phyloP scores from a whole-genome alignment of 331 rosid genomes.

The Stylosanthes scabra region DNA sequence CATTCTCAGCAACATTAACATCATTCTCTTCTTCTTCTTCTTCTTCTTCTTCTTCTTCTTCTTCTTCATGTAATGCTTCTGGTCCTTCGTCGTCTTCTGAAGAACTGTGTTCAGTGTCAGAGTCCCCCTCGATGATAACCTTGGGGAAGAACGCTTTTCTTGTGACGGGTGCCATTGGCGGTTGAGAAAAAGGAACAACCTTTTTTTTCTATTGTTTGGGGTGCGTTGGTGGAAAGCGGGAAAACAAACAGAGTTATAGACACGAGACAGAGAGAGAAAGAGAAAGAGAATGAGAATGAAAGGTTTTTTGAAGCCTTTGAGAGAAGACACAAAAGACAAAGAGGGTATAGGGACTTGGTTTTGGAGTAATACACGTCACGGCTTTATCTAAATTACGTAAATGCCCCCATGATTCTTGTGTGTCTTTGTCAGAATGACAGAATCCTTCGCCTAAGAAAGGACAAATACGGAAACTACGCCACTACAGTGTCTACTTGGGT shows the following conservation, averaged over 20 bases:
- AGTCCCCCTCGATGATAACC: slow-evolving; percentile 70
- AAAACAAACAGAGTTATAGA: background rate
- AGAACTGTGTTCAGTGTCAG: slow-evolving; percentile 80
- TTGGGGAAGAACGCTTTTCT: slow-evolving; percentile 66
- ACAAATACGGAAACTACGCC: too few relatives aligned
- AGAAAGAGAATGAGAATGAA: background rate
- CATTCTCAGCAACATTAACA: slow-evolving; percentile 23
- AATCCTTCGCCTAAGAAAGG: too few relatives aligned
- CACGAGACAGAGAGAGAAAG: background rate
- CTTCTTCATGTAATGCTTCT: slow-evolving; percentile 32
- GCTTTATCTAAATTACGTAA: background rate
- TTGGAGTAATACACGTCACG: background rate
- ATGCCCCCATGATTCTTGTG: slow-evolving; percentile 7
- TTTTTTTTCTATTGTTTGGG: background rate
- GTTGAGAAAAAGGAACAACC: slow-evolving; percentile 9
- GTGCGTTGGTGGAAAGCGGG: slow-evolving; percentile 22
- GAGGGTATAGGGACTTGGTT: background rate
- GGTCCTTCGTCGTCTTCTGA: slow-evolving; percentile 61
- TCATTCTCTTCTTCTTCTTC: too few relatives aligned
- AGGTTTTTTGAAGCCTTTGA: background rate
- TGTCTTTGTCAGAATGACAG: too few relatives aligned
- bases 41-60: slow-evolving; percentile 36
- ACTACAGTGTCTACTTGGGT: too few relatives aligned
- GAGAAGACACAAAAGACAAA: background rate
- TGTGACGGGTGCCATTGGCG: slow-evolving; percentile 66